A percentile compares a stretch with the other conserved stretches of the same genome.
Evolutionary conservation across 2,329 filamentous ascomycete genomes (phyloP).

Genomic region (Ophiostoma australiae): DNA sequence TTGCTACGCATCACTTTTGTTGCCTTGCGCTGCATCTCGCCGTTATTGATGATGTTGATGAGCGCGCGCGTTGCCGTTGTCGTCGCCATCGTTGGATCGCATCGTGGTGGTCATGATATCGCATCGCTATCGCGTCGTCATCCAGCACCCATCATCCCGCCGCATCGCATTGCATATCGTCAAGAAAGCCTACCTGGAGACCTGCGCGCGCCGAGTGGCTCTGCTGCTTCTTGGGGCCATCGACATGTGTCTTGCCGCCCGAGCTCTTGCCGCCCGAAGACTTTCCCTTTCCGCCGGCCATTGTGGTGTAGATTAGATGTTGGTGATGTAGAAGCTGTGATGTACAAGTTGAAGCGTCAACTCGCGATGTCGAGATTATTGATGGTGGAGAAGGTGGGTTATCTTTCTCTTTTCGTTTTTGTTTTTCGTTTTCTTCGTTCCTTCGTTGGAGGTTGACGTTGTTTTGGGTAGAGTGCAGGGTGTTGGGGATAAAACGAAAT

Average conservation of each 20-base stretch:
- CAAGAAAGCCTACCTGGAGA: slow-evolving; percentile 68
- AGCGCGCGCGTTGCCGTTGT: neutral
- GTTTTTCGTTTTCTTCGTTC: neutral
- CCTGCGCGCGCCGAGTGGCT: slow-evolving; percentile 95
- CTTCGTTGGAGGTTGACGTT: neutral
- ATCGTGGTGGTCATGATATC: too few relatives aligned
- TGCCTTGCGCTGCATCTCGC: neutral
- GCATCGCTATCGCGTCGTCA: neutral
- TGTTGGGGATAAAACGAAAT: slow-evolving; percentile 8
- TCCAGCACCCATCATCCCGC: neutral
- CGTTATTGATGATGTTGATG: neutral
- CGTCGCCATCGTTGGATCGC: neutral
- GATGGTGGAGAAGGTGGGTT: slow-evolving; percentile 12
- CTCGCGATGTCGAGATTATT: neutral
- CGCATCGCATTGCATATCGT: neutral
- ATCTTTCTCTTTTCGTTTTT: neutral
- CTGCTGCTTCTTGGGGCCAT: slow-evolving; percentile 77
- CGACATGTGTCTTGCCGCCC: slow-evolving; percentile 67
- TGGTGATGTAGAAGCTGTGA: neutral
- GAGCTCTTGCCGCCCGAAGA: slow-evolving; percentile 82
- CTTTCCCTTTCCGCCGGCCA: slow-evolving; percentile 91
- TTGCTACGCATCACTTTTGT: neutral
- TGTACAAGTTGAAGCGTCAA: neutral
- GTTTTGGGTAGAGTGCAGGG: neutral
- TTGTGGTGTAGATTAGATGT: slow-evolving; percentile 30